Percentiles rank a stretch among this genome's conserved stretches.
Evolutionary conservation across 768 basidiomycete species (phyloP).

Genomic region (Leccinum broughii): DNA sequence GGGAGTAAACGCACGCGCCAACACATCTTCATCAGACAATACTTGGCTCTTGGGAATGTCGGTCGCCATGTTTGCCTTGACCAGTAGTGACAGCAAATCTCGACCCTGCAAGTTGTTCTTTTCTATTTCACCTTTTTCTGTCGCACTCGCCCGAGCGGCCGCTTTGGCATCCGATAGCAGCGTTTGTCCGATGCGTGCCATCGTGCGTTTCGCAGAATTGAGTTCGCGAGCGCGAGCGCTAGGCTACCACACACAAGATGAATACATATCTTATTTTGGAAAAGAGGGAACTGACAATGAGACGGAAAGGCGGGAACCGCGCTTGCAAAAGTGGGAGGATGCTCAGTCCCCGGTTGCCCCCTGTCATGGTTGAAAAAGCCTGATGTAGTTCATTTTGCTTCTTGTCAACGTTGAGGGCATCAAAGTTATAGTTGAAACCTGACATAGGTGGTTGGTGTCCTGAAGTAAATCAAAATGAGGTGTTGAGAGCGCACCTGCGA

Average conservation of each 20-base stretch:
- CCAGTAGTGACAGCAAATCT: conserved; percentile 45
- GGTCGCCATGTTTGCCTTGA: conserved; percentile 33
- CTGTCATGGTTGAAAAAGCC: conserved; percentile 33
- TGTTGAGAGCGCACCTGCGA: conserved; percentile 32
- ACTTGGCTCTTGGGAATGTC: conserved; percentile 55
- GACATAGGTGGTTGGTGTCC: background rate
- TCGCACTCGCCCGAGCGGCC: conserved; percentile 26
- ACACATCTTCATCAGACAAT: conserved; percentile 62
- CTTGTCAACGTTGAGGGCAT: conserved; percentile 26
- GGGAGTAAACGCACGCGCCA: conserved; percentile 47
- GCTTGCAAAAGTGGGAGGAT: conserved; percentile 35
- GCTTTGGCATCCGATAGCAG: conserved; percentile 52
- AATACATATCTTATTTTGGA: background rate
- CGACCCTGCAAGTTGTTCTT: conserved; percentile 38
- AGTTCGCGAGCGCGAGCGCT: conserved; percentile 18
- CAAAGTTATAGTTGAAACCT: conserved; percentile 42
- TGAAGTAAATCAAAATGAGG: background rate
- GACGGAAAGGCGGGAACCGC: conserved; percentile 38
- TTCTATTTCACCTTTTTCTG: conserved; percentile 33
- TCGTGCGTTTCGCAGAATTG: conserved; percentile 38
- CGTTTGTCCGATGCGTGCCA: conserved; percentile 50
- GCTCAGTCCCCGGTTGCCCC: background rate
- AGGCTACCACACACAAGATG: conserved; percentile 17
- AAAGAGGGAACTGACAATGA: conserved; percentile 34
- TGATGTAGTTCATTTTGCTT: conserved; percentile 31